Evolutionary conservation across 116 monocot genomes (phyloP).

Genomic region (Trichopus zeylanicus): DNA sequence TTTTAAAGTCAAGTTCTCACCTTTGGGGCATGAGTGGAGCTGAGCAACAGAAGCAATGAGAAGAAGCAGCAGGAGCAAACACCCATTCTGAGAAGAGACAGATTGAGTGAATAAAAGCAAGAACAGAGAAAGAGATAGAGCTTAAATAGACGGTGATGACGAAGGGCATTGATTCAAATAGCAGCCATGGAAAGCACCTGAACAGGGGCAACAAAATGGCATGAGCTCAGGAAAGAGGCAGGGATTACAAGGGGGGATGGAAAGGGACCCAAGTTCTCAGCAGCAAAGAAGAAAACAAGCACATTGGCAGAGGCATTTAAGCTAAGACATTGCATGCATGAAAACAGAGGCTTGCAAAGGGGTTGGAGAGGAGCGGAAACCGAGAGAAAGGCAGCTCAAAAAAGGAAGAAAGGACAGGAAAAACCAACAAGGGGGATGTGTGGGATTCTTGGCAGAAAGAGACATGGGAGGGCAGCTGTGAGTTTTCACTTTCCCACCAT

Average conservation of each 20-base stretch:
- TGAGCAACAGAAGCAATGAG: no score
- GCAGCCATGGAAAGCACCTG: no score
- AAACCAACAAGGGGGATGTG: neutral
- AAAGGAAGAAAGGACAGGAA: neutral
- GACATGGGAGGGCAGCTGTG: constrained; percentile 7
- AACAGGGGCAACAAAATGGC: no score
- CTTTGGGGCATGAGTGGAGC: neutral
- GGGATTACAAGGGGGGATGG: neutral
- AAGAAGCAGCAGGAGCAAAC: neutral
- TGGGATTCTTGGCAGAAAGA: constrained; percentile 7
- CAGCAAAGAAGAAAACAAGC: neutral
- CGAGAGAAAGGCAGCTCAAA: no score
- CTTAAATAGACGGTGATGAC: neutral
- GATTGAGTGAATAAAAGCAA: neutral
- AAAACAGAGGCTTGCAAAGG: no score
- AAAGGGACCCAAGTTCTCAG: neutral
- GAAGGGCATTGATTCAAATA: no score
- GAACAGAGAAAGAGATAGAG: neutral
- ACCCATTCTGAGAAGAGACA: no score
- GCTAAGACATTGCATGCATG: neutral
- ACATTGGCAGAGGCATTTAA: neutral
- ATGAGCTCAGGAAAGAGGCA: no score
- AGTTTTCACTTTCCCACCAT: no score
- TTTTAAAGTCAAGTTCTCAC: no score
- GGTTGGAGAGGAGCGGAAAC: no score